Conservation (phyloP, 176 grass and related monocot genomes). For the Oryza rufipogon region DNA sequence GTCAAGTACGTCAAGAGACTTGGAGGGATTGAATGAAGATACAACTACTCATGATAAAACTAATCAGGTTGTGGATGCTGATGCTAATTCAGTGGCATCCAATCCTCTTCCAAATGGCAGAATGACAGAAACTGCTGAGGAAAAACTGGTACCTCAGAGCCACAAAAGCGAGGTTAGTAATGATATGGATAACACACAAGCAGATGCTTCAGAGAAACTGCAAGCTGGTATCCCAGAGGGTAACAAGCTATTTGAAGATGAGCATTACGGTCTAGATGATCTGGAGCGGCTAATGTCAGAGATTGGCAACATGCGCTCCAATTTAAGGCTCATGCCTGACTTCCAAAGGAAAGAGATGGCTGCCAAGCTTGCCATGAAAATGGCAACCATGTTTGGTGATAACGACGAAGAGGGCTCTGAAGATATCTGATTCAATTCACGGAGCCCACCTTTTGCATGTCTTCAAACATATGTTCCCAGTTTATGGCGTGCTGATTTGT, state of each 20-base stretch:
- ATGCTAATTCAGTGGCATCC: conserved; percentile 22
- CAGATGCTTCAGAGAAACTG: conserved; percentile 22
- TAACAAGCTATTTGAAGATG: conserved; percentile 48
- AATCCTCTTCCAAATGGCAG: conserved; percentile 37
- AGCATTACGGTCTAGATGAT: conserved; percentile 79
- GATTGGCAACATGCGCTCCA: conserved; percentile 79
- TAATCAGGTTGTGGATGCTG: conserved; percentile 25
- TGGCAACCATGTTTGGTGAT: conserved; percentile 86
- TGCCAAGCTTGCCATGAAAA: conserved; percentile 84
- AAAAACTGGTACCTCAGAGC: conserved; percentile 19
- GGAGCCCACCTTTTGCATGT: not conserved
- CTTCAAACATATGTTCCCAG: not conserved
- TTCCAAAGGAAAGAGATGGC: conserved; percentile 92
- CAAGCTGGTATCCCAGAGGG: conserved; percentile 30
- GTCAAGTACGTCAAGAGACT: conserved; percentile 48
- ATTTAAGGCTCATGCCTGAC: conserved; percentile 88
- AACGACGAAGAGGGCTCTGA: conserved; percentile 64
- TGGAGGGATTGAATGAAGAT: conserved; percentile 48
- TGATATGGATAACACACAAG: conserved; percentile 17
- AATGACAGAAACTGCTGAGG: conserved; percentile 39
- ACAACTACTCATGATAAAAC: conserved; percentile 37
- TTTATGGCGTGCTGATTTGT: conserved; percentile 16
- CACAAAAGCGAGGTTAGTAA: conserved; percentile 24
- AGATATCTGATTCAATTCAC: conserved; percentile 36
- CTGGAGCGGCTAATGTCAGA: conserved; percentile 86